Evolutionary conservation across 2,329 filamentous ascomycete species (phyloP).

Genomic region (Daldinia eschscholtzii): DNA sequence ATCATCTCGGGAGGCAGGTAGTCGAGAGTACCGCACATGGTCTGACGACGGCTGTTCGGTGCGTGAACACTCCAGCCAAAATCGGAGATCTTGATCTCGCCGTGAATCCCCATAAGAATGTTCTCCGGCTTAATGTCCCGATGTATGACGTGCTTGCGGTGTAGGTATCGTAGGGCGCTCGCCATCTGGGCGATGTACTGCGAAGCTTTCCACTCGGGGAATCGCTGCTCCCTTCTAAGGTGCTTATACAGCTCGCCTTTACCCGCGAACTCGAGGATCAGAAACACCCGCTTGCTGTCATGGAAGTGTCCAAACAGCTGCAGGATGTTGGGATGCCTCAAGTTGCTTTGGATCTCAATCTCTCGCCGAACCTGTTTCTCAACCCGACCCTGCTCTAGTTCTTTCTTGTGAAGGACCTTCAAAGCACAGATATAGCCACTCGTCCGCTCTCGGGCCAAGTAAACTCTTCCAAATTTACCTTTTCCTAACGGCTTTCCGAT

Average conservation of each 20-base stretch:
- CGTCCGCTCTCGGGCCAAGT: conserved; percentile 82
- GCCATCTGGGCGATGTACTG: conserved; percentile 93
- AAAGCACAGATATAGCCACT: conserved; percentile 87
- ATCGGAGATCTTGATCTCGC: conserved; percentile 98
- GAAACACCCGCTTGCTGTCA: conserved; percentile 87
- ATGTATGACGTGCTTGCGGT: conserved; percentile 98
- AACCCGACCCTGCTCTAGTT: conserved; percentile 80
- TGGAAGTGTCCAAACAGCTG: conserved; percentile 90
- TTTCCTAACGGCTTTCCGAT: conserved; percentile 88
- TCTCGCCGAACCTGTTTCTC: conserved; percentile 90
- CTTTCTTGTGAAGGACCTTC: conserved; percentile 87
- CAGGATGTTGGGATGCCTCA: conserved; percentile 87
- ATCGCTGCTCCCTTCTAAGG: conserved; percentile 80
- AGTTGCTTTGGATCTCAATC: conserved; percentile 90
- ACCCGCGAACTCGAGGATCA: conserved; percentile 88
- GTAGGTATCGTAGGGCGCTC: conserved; percentile 88
- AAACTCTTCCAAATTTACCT: conserved; percentile 89
- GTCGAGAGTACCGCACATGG: conserved; percentile 97
- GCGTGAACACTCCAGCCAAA: conserved; percentile 99
- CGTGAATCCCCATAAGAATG: conserved; percentile 94
- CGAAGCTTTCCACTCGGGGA: conserved; percentile 87
- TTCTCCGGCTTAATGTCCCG: conserved; percentile 98
- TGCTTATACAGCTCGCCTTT: conserved; percentile 92
- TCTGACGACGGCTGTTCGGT: conserved; percentile 91
- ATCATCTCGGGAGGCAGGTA: conserved; percentile 99